Percentiles rank a stretch among this genome's conserved stretches.
These are phyloP conservation scores for Mucor circinelloides DNA, from an alignment of 371 early-diverging fungal species.

Conservation along the genomic window DNA sequence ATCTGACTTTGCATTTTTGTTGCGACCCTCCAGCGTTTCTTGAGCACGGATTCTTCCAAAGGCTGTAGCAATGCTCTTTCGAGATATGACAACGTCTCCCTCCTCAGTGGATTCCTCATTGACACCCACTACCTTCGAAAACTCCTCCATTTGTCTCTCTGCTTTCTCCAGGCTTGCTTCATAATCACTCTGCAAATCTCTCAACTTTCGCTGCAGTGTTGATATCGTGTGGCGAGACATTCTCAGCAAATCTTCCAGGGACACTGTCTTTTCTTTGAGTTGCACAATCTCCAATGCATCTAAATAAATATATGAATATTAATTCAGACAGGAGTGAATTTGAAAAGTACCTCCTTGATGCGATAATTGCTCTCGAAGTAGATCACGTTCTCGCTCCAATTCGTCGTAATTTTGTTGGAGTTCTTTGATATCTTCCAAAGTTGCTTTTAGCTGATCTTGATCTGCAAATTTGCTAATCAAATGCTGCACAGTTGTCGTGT, in stretches of 20 bases:
- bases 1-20: slow-evolving; percentile 1
- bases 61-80: slow-evolving; percentile 38
- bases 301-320: background rate
- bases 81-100: slow-evolving; percentile 34
- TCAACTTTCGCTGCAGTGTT: slow-evolving; percentile 72
- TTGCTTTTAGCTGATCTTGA: slow-evolving; percentile 70
- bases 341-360: slow-evolving; percentile 31
- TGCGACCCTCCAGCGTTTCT: slow-evolving; percentile 42
- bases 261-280: slow-evolving; percentile 73
- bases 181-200: slow-evolving; percentile 68
- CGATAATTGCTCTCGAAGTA: slow-evolving; percentile 46
- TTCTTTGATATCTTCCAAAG: slow-evolving; percentile 69
- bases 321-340: background rate
- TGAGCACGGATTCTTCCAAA: slow-evolving; percentile 46
- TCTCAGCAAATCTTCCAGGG: slow-evolving; percentile 77
- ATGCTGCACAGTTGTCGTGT: slow-evolving; percentile 72
- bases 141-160: slow-evolving; percentile 73
- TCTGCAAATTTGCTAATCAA: slow-evolving; percentile 80
- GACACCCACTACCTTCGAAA: slow-evolving; percentile 65
- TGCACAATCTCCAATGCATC: slow-evolving; percentile 39
- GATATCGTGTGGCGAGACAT: slow-evolving; percentile 83
- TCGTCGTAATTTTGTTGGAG: slow-evolving; percentile 42
- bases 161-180: slow-evolving; percentile 67
- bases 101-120: slow-evolving; percentile 52
- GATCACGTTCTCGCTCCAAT: slow-evolving; percentile 47